Evolutionary conservation across 768 basidiomycete genomes (phyloP).

Genomic region (Mrakia hoshinonis): DNA sequence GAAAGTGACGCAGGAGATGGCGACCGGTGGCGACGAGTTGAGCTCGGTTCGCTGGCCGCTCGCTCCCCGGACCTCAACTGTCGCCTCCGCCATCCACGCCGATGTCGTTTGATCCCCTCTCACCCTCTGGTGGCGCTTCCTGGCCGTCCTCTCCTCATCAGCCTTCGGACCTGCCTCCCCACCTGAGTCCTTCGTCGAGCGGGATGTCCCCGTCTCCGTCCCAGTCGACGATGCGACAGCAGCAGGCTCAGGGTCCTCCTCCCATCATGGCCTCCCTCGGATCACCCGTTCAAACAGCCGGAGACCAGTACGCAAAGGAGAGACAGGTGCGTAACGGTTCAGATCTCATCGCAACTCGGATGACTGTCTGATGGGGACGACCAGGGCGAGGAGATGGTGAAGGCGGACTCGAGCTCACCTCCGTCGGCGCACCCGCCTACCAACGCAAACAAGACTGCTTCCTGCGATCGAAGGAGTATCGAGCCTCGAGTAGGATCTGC

Average conservation of each 20-base stretch:
- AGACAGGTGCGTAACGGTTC: neutral
- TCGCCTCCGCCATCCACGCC: neutral
- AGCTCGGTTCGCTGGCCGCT: neutral
- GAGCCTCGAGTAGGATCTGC: neutral
- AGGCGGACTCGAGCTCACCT: neutral
- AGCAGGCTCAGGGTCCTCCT: slow-evolving; percentile 6
- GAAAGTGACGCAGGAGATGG: too few species aligned
- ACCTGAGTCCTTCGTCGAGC: slow-evolving; percentile 17
- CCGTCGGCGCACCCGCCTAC: too few species aligned
- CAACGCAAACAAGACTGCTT: too few species aligned
- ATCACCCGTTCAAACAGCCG: neutral
- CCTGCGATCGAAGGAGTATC: too few species aligned
- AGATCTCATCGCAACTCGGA: too few species aligned
- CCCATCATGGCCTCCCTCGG: neutral
- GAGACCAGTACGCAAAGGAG: slow-evolving; percentile 5
- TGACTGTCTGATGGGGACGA: too few species aligned
- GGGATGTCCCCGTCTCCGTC: slow-evolving; percentile 15
- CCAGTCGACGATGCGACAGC: slow-evolving; percentile 4
- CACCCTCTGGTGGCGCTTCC: neutral
- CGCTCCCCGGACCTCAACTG: neutral
- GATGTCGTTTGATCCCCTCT: neutral
- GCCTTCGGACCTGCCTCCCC: slow-evolving; percentile 23
- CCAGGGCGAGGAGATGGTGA: neutral
- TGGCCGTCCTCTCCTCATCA: slow-evolving; percentile 27
- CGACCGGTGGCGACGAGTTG: too few species aligned